Conservation (phyloP, 768 basidiomycete species). For the Mycena vulgaris region DNA sequence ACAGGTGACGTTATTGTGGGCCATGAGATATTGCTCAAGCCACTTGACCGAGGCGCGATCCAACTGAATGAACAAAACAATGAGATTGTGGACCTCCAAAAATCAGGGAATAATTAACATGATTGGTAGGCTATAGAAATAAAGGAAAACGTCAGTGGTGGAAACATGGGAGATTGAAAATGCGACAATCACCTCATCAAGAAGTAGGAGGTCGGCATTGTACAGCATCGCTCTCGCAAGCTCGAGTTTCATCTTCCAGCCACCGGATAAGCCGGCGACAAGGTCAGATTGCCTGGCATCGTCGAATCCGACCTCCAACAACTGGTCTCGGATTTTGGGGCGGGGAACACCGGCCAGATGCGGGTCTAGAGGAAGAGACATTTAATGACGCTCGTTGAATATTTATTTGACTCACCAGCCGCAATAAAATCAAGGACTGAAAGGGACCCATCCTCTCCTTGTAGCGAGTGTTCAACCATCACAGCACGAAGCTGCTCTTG, state of each 20-base stretch:
- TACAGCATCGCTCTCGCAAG: slow-evolving; percentile 97
- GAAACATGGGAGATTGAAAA: slow-evolving; percentile 8
- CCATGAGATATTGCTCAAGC: slow-evolving; percentile 90
- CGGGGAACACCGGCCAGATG: slow-evolving; percentile 74
- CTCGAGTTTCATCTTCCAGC: slow-evolving; percentile 99
- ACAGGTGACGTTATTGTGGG: slow-evolving; percentile 89
- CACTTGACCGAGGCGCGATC: slow-evolving; percentile 90
- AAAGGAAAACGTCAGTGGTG: slow-evolving; percentile 27
- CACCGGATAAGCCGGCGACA: slow-evolving; percentile 94
- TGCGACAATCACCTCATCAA: slow-evolving; percentile 79
- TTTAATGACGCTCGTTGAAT: neutral
- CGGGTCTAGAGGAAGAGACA: slow-evolving; percentile 66
- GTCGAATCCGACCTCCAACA: slow-evolving; percentile 93
- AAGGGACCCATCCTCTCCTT: slow-evolving; percentile 90
- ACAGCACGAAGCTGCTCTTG: slow-evolving; percentile 89
- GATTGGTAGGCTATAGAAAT: slow-evolving; percentile 84
- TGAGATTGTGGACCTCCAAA: slow-evolving; percentile 18
- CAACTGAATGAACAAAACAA: slow-evolving; percentile 63
- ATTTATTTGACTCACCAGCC: slow-evolving; percentile 65
- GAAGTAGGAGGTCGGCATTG: slow-evolving; percentile 87
- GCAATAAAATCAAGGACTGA: slow-evolving; percentile 93
- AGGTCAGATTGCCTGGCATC: slow-evolving; percentile 86
- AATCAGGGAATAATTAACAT: slow-evolving; percentile 67
- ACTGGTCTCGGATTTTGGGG: slow-evolving; percentile 82
- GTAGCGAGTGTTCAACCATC: slow-evolving; percentile 98